Percentiles rank a stretch among this genome's conserved stretches.
Evolutionary conservation across 495 filamentous ascomycete species (phyloP).

Genomic region (Acidomyces sp.): DNA sequence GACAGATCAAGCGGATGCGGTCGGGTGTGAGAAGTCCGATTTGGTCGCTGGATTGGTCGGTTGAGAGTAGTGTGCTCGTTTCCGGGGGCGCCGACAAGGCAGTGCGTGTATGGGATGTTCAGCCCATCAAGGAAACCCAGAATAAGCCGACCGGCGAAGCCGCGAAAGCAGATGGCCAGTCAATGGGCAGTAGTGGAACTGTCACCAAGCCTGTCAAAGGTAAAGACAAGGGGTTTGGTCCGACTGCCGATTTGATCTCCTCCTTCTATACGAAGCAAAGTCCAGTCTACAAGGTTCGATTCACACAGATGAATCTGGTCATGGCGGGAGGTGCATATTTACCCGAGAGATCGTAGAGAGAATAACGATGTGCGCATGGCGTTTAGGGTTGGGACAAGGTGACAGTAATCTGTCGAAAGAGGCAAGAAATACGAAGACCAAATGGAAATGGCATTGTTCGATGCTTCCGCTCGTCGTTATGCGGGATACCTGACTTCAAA

Average conservation of each 20-base stretch:
- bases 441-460: too few relatives aligned
- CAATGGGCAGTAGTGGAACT: conserved; percentile 21
- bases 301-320: conserved; percentile 85
- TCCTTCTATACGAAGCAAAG: conserved; percentile 93
- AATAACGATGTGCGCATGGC: too few relatives aligned
- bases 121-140: conserved; percentile 22
- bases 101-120: conserved; percentile 75
- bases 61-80: conserved; percentile 74
- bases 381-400: too few relatives aligned
- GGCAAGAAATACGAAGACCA: too few relatives aligned
- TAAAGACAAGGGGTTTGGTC: conserved; percentile 75
- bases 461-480: too few relatives aligned
- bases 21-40: conserved; percentile 90
- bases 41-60: conserved; percentile 80
- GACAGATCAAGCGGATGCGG: conserved; percentile 76
- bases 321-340: conserved; percentile 77
- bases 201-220: conserved; percentile 1
- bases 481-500: too few relatives aligned
- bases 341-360: too few relatives aligned
- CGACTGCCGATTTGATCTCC: conserved; percentile 83
- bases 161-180: conserved; percentile 29
- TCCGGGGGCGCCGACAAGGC: conserved; percentile 88
- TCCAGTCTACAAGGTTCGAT: conserved; percentile 83
- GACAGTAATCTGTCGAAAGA: too few relatives aligned
- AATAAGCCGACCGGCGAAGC: conserved; percentile 42